phyloP scores from a whole-genome alignment of 257 asterid genomes.

The Craterostigma plantagineum region DNA sequence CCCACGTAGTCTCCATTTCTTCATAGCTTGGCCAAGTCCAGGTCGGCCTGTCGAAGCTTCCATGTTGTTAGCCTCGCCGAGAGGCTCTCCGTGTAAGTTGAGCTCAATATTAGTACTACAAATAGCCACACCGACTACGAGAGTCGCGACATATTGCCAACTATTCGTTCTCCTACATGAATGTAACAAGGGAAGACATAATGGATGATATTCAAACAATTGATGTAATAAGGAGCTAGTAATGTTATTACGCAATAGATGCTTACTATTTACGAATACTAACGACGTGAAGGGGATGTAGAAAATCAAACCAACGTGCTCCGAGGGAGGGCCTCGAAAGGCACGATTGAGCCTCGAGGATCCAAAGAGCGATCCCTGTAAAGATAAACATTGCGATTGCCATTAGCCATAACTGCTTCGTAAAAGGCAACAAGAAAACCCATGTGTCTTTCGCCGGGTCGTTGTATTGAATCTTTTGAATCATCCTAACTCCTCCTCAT shows the following conservation, averaged over 20 bases:
- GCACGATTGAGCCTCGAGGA: conserved; percentile 24
- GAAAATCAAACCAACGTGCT: conserved; percentile 25
- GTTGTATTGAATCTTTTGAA: conserved; percentile 8
- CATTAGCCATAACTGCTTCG: conserved; percentile 18
- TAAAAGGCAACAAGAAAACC: conserved; percentile 23
- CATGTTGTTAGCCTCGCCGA: conserved; percentile 20
- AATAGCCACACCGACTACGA: conserved; percentile 21
- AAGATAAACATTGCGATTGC: conserved; percentile 14
- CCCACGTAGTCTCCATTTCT: too few relatives aligned
- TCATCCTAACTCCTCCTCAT: conserved; percentile 19
- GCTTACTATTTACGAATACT: conserved; percentile 27
- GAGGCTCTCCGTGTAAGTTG: conserved; percentile 22
- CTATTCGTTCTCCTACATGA: too few relatives aligned
- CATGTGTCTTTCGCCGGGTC: conserved; percentile 8
- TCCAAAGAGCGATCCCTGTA: conserved; percentile 25
- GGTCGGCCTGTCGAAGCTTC: conserved; percentile 11
- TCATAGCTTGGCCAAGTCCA: conserved; percentile 3
- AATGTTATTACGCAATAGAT: too few relatives aligned
- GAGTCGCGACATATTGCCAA: conserved; percentile 10
- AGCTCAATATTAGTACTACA: conserved; percentile 22
- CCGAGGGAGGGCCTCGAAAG: conserved; percentile 21
- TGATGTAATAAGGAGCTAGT: too few relatives aligned
- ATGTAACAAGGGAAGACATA: too few relatives aligned
- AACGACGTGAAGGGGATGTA: conserved; percentile 27
- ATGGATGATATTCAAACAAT: too few relatives aligned